Evolutionary conservation across 83 land plant species (phyloP), one percentile per base, ranked within the genome.

Genomic region (Diphasiastrum complanatum): DNA sequence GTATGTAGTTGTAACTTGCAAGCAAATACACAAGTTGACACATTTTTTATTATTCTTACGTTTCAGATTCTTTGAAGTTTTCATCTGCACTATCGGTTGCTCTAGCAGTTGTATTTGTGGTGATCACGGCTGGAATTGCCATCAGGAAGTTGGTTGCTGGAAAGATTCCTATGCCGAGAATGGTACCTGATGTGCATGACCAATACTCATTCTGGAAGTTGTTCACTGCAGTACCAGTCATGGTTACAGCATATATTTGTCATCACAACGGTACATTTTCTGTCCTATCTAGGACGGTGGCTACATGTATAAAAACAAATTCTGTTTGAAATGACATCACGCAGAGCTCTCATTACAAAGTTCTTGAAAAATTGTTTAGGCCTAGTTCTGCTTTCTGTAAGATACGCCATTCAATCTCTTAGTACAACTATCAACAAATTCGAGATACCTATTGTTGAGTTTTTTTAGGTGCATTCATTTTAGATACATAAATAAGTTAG

Each of bases 51-150:
- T 38, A 30, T 56, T 65, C 58, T 0, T 56, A 34, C 5, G 14
- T 5, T 47, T 14, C 70, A 91, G 97, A 92, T 76, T 85, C 88
- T 8, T 73, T 92, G 72, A 79, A 77, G 33, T 79, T 77, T 57
- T 75, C 96, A 18, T 91, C 97, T 24, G 97, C 97, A 4, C 61
- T 91, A 47, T 91, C 97, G 1, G 88, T 92, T 0, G 85, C 78
- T 3, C 62, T 92, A 63, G 97, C 96, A 26, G 69, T 92, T 38
- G 83, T 83, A 6, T 92, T 92, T 64, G 91, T 92, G 52, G 83
- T 73, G 41, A 78, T 88, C 64, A 85, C 66, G 10, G 87, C 77
- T 0, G 82, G 75, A 19, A 72, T 92, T 16, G 70, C 84, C 3
- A 55, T 83, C n/a, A 62, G 51, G 26, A 87, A 85, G 49, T 4